Evolutionary conservation across 116 monocot genomes (phyloP), one percentile per base, ranked within the genome.

Genomic region (Zostera marina): DNA sequence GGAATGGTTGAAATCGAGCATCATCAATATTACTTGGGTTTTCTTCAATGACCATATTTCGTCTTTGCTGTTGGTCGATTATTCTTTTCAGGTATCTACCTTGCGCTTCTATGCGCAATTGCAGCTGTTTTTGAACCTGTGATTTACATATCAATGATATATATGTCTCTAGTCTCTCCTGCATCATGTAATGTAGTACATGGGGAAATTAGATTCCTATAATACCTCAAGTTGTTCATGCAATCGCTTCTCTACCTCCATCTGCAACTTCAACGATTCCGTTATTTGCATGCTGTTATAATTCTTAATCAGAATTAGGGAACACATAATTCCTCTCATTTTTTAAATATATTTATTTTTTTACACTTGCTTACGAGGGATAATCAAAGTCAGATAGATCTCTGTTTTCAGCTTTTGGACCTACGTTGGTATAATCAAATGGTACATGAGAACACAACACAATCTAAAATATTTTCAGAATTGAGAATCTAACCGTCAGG

Each of bases 241-340:
- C 12, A 85, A 67, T 15, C 85, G 68, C 66, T 77, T 85, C 46
- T 85, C 77, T 19, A 85, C 85, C 64, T 85, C 85, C 85, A 80
- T 80, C 69, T 85, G 85, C 69, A 85, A 48, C 53, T 85, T 85
- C 24, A 85, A 55, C 52, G 81, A 77, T 63, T 81, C 80, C 45
- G 74, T 73, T 67, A 85, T 69, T 67, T 80, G 85, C 66, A 77
- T 70, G 44, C 77, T 74, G 39, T 77, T 77, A 57, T 9, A 45
- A 14, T 3, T 11, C 3, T n/a, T n/a, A n/a, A 45, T 0, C 44
- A 45, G 14, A 14, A 32, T 32, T 32, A 32, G 32, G 32, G 32
- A 32, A 32, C n/a, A n/a, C n/a, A n/a, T n/a, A 32, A 3, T 32
- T 32, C 5, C 32, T 5, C 32, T 32, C 32, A 1, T n/a, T n/a